Base-by-base conservation (phyloP, 2,329 filamentous ascomycete genomes). In the Colletotrichum lini region DNA sequence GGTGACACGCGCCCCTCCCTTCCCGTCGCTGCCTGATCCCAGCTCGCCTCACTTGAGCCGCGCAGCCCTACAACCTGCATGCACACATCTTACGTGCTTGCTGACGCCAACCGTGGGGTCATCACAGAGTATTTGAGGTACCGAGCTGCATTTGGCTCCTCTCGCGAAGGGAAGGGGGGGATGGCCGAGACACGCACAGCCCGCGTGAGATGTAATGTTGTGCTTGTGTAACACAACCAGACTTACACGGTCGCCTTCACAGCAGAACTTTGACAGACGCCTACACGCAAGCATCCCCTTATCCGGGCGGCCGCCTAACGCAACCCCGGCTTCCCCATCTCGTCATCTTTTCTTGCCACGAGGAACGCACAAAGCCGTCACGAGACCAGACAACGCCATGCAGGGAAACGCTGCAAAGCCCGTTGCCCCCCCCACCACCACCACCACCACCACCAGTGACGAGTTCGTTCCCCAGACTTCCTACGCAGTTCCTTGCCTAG, bases 1-100 rank as follows among this genome's bases (percentile, higher is more conserved):
- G 10, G 58, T 68, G 45, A 21, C 30, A 59, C 47, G 12, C 40
- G 1, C 21, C 65, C 59, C 30, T 23, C 23, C 57, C 21, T 18
- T 15, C 40, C 35, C 23, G 18, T 40, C 7, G 42, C n/a, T 23
- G 35, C 50, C 60, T 42, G 65, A 7, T 45, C 45, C 62, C 53
- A 45, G 35, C 18, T 30, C 52, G 52, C 40, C 61, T 65, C 52
- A 49, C 49, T 70, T 50, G 50, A 61, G 67, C 63, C 57, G 65
- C 58, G 57, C 58, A 71, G 68, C 68, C 68, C 65, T 71, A 71
- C 12, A 26, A 49, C 45, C 52, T 63, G 68, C 65, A 68, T 58
- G 21, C 52, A 38, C 9, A 12, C 8, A 58, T 38, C 56, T 26
- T 23, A 45, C 30, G 15, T 44, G 18, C 23, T 42, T 57, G 59